Conservation (phyloP, 176 grass and related monocot genomes). For the Phoenix roebelenii region DNA sequence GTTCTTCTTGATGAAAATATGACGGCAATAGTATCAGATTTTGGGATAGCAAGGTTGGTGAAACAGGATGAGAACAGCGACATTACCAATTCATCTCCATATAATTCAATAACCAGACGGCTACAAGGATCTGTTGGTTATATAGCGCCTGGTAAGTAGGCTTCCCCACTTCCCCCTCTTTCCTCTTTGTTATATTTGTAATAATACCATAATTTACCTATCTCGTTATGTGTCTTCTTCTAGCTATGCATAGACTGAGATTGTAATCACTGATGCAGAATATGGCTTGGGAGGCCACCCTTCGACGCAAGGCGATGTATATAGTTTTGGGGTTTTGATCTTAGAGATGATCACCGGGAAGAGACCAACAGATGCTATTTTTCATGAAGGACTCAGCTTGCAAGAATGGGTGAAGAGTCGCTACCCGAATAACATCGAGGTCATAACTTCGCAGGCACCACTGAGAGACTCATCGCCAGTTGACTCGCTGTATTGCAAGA, state of each 20-base stretch:
- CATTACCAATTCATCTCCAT: slow-evolving; percentile 27
- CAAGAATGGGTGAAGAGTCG: slow-evolving; percentile 69
- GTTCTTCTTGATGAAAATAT: slow-evolving; percentile 65
- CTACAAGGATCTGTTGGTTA: slow-evolving; percentile 78
- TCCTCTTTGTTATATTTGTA: too few relatives aligned
- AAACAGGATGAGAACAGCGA: slow-evolving; percentile 21
- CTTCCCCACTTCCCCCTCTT: too few relatives aligned
- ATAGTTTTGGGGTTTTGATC: slow-evolving; percentile 81
- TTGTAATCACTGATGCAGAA: slow-evolving; percentile 27
- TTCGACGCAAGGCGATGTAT: slow-evolving; percentile 68
- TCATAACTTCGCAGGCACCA: slow-evolving; percentile 28
- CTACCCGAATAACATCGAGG: slow-evolving; percentile 50
- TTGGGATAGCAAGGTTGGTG: slow-evolving; percentile 65
- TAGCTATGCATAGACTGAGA: neutral
- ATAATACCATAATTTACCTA: neutral
- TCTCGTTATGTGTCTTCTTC: neutral
- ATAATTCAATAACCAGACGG: slow-evolving; percentile 72
- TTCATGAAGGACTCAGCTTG: slow-evolving; percentile 66
- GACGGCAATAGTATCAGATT: slow-evolving; percentile 77
- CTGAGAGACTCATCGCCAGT: slow-evolving; percentile 24
- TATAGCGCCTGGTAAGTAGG: slow-evolving; percentile 71
- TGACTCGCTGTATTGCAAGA: slow-evolving; percentile 19
- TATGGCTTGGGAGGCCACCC: slow-evolving; percentile 70
- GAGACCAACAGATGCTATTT: slow-evolving; percentile 75
- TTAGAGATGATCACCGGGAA: slow-evolving; percentile 76